A percentile compares a stretch with the other conserved stretches of the same genome.
Conservation (phyloP, 192 early-diverging fungal species). For the Lunasporangiospora selenospora region DNA sequence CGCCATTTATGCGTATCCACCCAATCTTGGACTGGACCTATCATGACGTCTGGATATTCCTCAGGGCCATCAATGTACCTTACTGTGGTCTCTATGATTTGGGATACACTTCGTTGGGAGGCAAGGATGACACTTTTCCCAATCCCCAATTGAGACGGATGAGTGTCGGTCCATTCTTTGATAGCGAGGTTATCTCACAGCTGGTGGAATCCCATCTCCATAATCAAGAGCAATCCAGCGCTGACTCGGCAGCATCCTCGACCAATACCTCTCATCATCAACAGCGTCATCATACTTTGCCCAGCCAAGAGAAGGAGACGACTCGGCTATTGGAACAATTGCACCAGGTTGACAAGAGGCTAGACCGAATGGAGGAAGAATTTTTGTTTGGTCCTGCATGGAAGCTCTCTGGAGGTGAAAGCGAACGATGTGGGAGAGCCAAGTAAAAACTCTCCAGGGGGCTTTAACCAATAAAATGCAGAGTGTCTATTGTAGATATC, state of each 20-base stretch:
- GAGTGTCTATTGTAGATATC: neutral
- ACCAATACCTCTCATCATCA: constrained; percentile 13
- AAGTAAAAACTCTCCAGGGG: neutral
- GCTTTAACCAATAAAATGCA: neutral
- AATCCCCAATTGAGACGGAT: constrained; percentile 75
- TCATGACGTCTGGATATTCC: constrained; percentile 82
- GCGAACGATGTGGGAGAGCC: constrained; percentile 71
- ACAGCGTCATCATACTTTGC: too few relatives aligned
- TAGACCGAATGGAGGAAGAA: constrained; percentile 40
- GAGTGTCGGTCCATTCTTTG: constrained; percentile 33
- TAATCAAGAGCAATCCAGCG: neutral
- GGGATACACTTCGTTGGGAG: constrained; percentile 93
- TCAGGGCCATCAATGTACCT: constrained; percentile 66
- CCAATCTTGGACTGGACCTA: constrained; percentile 94
- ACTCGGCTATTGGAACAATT: constrained; percentile 20
- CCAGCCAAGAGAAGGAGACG: constrained; percentile 26
- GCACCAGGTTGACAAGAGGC: constrained; percentile 47
- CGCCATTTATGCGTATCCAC: constrained; percentile 87
- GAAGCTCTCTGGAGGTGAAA: constrained; percentile 60
- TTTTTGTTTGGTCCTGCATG: constrained; percentile 70
- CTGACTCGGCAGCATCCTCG: neutral
- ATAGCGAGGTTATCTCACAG: constrained; percentile 41
- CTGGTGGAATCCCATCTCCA: constrained; percentile 10
- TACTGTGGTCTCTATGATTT: constrained; percentile 92
- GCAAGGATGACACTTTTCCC: constrained; percentile 79